Evolutionary conservation across 2,329 filamentous ascomycete species (phyloP), one percentile per base, ranked within the genome.

Genomic region (Tolypocladium sp.): DNA sequence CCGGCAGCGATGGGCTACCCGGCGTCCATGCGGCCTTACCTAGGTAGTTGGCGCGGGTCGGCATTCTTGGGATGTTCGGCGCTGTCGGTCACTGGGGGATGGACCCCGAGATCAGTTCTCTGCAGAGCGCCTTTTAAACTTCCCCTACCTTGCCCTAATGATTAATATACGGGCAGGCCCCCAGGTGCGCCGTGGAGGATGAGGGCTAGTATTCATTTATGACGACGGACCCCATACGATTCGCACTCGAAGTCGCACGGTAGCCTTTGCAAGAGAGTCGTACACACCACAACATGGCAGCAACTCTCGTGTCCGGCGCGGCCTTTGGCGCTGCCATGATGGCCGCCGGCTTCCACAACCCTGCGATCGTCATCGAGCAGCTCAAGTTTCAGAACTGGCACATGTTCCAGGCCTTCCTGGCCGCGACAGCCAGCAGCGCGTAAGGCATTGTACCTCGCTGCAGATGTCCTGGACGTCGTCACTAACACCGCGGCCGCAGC

Each of bases 401-500:
- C 68, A 89, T 89, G 86, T 68, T 86, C 37, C 80, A 87, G 70
- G 78, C 79, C 12, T 89, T 89, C 65, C 71, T 89, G 4, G 78
- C 82, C 1, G 87, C 85, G 4, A 83, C 83, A 12, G 85, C 82
- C 33, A 79, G 76, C 64, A 87, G 83, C 71, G 80, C 82, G 82
- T 87, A 77, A 69, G 83, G 74, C 30, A 12, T 3, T 4, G 2
- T 13, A 17, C 37, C 49, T 22, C 15, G 27, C 4, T 3, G 7
- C 27, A 10, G 17, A 35, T 33, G 49, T 27, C 15, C 20, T 35
- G 30, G 20, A 35, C 30, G 10, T 22, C 20, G 20, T 22, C 49
- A n/a, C 49, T 53, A 22, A 53, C 49, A 53, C 9, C 12, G 10
- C 30, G 20, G 30, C 17, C 2, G n/a, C 62, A 82, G 79, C 22